These are phyloP conservation scores for Rhodotorula toruloides DNA, from an alignment of 768 basidiomycete species.

Conservation along the genomic window DNA sequence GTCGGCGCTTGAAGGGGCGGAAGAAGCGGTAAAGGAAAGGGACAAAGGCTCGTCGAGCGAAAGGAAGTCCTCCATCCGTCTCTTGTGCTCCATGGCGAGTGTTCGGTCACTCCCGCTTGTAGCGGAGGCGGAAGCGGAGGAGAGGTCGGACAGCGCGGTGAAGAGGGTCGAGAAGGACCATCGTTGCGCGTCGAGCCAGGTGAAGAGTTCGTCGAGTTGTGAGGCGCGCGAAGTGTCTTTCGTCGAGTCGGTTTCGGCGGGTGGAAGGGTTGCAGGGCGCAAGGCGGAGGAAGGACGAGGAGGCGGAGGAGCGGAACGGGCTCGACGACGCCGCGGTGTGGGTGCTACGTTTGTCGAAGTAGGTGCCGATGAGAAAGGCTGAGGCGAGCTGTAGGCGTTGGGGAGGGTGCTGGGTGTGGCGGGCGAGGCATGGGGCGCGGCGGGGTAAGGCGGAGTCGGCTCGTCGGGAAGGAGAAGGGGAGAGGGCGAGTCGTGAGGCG, in stretches of 20 bases:
- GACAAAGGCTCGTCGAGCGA: constrained; percentile 8
- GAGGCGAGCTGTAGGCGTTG: neutral
- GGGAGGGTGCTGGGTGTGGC: neutral
- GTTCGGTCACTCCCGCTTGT: neutral
- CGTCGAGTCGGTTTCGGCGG: neutral
- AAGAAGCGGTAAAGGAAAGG: neutral
- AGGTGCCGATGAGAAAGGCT: neutral
- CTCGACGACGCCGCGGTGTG: no score
- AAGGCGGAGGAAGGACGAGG: no score
- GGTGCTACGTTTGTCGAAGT: no score
- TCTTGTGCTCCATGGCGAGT: neutral
- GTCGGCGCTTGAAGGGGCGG: neutral
- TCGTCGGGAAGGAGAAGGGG: constrained; percentile 8
- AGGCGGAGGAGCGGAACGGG: neutral
- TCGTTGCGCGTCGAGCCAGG: constrained; percentile 20
- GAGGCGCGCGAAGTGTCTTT: neutral
- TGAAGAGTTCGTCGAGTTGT: constrained; percentile 10
- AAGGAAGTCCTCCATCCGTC: constrained; percentile 20
- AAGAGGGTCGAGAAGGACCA: constrained; percentile 24
- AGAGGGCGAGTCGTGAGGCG: constrained; percentile 11
- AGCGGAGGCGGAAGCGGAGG: no score
- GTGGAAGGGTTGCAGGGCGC: no score
- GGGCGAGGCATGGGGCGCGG: constrained; percentile 1
- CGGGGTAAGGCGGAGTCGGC: neutral
- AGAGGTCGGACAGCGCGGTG: constrained; percentile 13